Evolutionary conservation across 1,284 basidiomycete species (phyloP), one percentile per base, ranked within the genome.

Genomic region (Naganishia sp.): DNA sequence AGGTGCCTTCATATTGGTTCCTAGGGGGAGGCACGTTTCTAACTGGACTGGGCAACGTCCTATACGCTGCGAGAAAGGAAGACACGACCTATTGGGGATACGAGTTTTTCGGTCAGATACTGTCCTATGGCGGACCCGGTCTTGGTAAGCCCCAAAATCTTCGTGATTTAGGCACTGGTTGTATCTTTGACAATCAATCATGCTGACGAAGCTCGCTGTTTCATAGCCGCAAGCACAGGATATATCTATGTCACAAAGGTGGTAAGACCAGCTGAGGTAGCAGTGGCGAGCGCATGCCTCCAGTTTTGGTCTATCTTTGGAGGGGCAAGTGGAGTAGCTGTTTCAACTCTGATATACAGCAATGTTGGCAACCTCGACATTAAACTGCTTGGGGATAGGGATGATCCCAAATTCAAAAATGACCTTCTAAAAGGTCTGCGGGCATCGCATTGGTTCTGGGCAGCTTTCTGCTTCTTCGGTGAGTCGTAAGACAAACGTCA

Each of bases 401-500:
- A 23, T 9, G 39, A 23, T 23, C 15, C 21, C 9, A 10, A 49
- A n/a, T n/a, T 10, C 10, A 43, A n/a, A 31, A n/a, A 25, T 23
- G 42, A 41, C 21, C n/a, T 56, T 10, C 42, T 45, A 17, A 25
- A 7, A 13, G 54, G 54, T 45, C 25, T 56, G 23, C 41, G 54
- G 35, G 42, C 54, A 21, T 41, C 54, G 13, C 31, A 56, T 41
- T 56, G 39, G 56, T 58, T 58, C 25, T 58, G 56, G 45, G 56
- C 56, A 18, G 56, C 43, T 15, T 15, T 58, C n/a, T 47, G 56
- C 45, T 58, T 58, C 41, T 58, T 58, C n/a, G 56, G 56, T 58
- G 21, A 47, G 56, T 21, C 18, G 28, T 28, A 28, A 28, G 28
- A 28, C 28, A 28, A 28, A 28, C 28, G 28, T 28, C 28, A 28